These are phyloP conservation scores for Anthoceros angustus DNA, from an alignment of 225 moss, liverwort and hornwort species.

Conservation along the genomic window DNA sequence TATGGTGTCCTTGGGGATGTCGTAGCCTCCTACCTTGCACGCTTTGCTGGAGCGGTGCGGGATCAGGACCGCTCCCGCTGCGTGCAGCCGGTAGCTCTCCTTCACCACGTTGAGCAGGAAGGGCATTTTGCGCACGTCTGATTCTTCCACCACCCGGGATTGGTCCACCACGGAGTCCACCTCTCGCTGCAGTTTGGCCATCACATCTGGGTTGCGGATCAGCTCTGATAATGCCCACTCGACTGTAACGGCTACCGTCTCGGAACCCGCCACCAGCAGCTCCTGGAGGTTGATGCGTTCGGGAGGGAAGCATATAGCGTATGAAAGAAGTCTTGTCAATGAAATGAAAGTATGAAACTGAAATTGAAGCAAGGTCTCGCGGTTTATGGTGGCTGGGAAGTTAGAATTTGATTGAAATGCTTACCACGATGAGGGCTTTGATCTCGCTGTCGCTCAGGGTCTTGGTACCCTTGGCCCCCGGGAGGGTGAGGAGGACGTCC, in stretches of 20 bases:
- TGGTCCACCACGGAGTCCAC: not conserved
- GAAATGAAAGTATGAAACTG: not conserved
- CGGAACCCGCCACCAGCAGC: not conserved
- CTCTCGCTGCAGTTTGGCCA: not conserved
- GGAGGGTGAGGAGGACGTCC: not conserved
- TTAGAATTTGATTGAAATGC: not conserved
- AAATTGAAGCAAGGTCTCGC: not conserved
- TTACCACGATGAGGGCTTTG: not conserved
- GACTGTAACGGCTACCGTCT: not conserved
- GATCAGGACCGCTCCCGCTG: not conserved
- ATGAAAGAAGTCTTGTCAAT: not conserved
- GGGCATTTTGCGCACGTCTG: not conserved
- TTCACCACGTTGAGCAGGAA: not conserved
- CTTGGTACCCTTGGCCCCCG: not conserved
- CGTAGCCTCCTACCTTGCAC: not conserved
- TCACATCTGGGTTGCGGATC: not conserved
- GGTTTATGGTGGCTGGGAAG: no score
- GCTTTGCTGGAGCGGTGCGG: not conserved
- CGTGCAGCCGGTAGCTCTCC: slow-evolving; percentile 1
- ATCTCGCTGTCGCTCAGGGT: not conserved
- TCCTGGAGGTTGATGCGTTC: not conserved
- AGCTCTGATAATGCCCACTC: slow-evolving; percentile 1
- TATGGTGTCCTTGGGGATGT: not conserved
- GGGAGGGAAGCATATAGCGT: not conserved
- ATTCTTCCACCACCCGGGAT: not conserved